A percentile compares a stretch with the other conserved stretches of the same genome.
phyloP scores from a whole-genome alignment of 2,329 filamentous ascomycete species.

The Hymenoscyphus infarciens region DNA sequence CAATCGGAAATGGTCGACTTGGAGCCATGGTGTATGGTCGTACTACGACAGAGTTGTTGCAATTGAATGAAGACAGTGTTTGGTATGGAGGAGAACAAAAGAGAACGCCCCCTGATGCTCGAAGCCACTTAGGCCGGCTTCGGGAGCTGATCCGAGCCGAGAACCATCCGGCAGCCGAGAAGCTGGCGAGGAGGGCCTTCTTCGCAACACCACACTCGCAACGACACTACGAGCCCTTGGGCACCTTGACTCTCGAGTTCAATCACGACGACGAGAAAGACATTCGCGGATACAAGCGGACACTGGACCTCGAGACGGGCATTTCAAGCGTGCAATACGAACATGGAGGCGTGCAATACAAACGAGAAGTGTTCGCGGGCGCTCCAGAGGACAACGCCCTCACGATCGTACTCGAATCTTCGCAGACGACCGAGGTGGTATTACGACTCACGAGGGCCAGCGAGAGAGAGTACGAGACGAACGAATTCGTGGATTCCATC shows the following conservation, averaged over 20 bases:
- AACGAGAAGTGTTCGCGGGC: constrained; percentile 38
- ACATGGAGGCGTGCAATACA: constrained; percentile 32
- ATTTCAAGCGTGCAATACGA: constrained; percentile 37
- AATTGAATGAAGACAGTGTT: constrained; percentile 47
- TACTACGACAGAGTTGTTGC: constrained; percentile 41
- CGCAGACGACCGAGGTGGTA: constrained; percentile 18
- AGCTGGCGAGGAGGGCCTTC: constrained; percentile 40
- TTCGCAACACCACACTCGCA: constrained; percentile 45
- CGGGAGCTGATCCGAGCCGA: constrained; percentile 41
- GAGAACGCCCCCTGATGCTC: constrained; percentile 40
- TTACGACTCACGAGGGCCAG: constrained; percentile 30
- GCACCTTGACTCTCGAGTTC: constrained; percentile 40
- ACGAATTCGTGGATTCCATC: constrained; percentile 42
- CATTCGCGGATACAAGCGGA: constrained; percentile 36
- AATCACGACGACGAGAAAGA: constrained; percentile 32
- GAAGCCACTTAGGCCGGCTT: constrained; percentile 38
- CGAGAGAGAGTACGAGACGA: constrained; percentile 38
- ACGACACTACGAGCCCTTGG: constrained; percentile 45
- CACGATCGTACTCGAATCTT: constrained; percentile 32
- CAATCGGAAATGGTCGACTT: constrained; percentile 47
- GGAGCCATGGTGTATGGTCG: constrained; percentile 45
- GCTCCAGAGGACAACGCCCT: constrained; percentile 41
- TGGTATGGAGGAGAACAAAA: constrained; percentile 45
- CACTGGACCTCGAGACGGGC: constrained; percentile 38
- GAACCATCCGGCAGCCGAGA: constrained; percentile 41